Conservation (phyloP, 2,329 filamentous ascomycete species). For the Exophiala oligosperma region DNA sequence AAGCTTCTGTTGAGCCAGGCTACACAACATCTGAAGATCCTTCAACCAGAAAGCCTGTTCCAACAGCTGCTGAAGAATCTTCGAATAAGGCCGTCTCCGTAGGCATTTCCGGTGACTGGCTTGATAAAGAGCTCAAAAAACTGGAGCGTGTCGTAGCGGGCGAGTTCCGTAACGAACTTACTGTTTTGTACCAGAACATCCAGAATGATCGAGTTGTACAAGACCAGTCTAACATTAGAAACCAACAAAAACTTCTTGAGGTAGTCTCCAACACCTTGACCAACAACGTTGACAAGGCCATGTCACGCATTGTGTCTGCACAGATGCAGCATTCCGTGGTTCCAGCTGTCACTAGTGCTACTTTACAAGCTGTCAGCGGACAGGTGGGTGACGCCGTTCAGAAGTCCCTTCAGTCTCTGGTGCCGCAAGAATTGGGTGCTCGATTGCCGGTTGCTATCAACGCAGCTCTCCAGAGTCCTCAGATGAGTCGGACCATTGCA, state of each 20-base stretch:
- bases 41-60: not conserved
- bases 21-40: constrained; percentile 1
- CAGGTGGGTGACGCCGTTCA: constrained; percentile 69
- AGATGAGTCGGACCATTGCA: constrained; percentile 70
- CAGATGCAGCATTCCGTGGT: constrained; percentile 75
- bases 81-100: constrained; percentile 31
- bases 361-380: constrained; percentile 68
- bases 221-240: constrained; percentile 62
- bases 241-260: constrained; percentile 68
- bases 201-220: constrained; percentile 69
- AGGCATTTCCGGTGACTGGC: constrained; percentile 54
- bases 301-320: constrained; percentile 72
- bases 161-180: constrained; percentile 56
- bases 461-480: constrained; percentile 70
- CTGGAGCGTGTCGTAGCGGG: constrained; percentile 45
- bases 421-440: constrained; percentile 73
- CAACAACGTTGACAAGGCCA: constrained; percentile 72
- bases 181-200: constrained; percentile 59
- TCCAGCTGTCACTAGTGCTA: constrained; percentile 69
- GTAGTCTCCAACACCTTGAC: constrained; percentile 68
- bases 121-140: constrained; percentile 62
- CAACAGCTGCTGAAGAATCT: constrained; percentile 4
- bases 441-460: constrained; percentile 67
- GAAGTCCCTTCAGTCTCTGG: constrained; percentile 62
- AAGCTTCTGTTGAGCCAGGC: constrained; percentile 1